These are phyloP conservation scores for Boletales sp. DNA, from an alignment of 768 basidiomycete species.

Conservation along the genomic window DNA sequence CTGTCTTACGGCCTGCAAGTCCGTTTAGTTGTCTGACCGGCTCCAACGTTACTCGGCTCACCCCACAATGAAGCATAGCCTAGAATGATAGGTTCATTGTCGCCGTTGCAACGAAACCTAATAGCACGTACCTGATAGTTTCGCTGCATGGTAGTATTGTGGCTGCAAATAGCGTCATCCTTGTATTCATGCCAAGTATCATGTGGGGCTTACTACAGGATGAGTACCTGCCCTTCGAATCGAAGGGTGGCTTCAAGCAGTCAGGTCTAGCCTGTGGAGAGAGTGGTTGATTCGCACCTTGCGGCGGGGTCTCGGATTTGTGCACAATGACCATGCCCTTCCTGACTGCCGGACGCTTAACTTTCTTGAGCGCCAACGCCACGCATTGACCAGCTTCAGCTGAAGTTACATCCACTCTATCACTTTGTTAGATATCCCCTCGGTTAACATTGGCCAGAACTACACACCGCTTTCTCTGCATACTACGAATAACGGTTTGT, in stretches of 20 bases:
- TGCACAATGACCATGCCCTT: conserved; percentile 95
- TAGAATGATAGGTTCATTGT: conserved; percentile 20
- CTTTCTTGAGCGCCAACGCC: conserved; percentile 86
- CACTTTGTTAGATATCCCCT: conserved; percentile 1
- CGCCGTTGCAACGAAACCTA: not conserved
- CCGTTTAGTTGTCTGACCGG: not conserved
- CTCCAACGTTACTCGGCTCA: conserved; percentile 32
- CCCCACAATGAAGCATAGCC: conserved; percentile 94
- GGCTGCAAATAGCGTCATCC: conserved; percentile 41
- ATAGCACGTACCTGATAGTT: conserved; percentile 74
- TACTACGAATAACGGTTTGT: conserved; percentile 77
- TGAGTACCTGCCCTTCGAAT: conserved; percentile 93
- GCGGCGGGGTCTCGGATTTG: conserved; percentile 73
- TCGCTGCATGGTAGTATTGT: conserved; percentile 89
- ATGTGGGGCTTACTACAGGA: conserved; percentile 69
- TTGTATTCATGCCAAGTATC: not conserved
- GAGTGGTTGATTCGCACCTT: conserved; percentile 42
- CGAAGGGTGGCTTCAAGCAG: conserved; percentile 57
- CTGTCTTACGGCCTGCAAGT: conserved; percentile 76
- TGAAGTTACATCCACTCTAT: conserved; percentile 70
- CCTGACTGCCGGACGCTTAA: conserved; percentile 73
- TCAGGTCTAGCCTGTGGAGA: not conserved
- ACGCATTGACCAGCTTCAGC: conserved; percentile 98
- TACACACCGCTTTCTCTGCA: conserved; percentile 85
- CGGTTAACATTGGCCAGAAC: not conserved